Conservation (phyloP, 345 rosid genomes). For the Turnera subulata region DNA sequence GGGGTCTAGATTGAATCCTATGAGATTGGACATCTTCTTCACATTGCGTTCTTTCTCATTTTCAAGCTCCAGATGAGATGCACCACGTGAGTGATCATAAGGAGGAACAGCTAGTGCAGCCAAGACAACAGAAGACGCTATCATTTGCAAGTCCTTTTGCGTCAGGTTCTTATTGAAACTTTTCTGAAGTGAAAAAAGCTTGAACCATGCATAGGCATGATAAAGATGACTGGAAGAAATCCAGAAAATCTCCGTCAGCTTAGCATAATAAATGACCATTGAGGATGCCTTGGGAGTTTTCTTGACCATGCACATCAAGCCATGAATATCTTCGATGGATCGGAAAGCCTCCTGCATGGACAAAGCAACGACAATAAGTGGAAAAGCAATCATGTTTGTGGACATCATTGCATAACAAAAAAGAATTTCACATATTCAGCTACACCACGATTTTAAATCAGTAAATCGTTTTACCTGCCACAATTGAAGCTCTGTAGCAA, state of each 20-base stretch:
- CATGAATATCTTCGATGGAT: conserved; percentile 92
- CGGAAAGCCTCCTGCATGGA: conserved; percentile 98
- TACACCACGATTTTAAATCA: neutral
- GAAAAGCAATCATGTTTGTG: neutral
- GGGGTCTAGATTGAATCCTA: conserved; percentile 83
- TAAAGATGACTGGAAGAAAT: conserved; percentile 87
- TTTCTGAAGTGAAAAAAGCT: conserved; percentile 91
- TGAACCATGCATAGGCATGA: conserved; percentile 97
- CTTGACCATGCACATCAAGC: conserved; percentile 93
- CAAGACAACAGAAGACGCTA: conserved; percentile 91
- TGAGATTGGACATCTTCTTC: conserved; percentile 93
- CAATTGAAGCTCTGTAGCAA: conserved; percentile 89
- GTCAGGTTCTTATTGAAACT: conserved; percentile 92
- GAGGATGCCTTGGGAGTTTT: conserved; percentile 90
- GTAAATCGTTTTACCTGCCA: conserved; percentile 68
- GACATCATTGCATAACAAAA: neutral
- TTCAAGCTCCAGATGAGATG: conserved; percentile 84
- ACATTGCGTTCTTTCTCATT: conserved; percentile 87
- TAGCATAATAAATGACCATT: conserved; percentile 92
- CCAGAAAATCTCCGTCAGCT: conserved; percentile 93
- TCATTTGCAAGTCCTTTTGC: conserved; percentile 88
- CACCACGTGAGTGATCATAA: conserved; percentile 52
- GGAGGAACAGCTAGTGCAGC: conserved; percentile 85
- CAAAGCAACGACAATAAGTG: conserved; percentile 3
- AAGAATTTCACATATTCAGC: neutral